These are phyloP conservation scores for Euphorbia corollata DNA, from an alignment of 441 rosid genomes.

Conservation along the genomic window DNA sequence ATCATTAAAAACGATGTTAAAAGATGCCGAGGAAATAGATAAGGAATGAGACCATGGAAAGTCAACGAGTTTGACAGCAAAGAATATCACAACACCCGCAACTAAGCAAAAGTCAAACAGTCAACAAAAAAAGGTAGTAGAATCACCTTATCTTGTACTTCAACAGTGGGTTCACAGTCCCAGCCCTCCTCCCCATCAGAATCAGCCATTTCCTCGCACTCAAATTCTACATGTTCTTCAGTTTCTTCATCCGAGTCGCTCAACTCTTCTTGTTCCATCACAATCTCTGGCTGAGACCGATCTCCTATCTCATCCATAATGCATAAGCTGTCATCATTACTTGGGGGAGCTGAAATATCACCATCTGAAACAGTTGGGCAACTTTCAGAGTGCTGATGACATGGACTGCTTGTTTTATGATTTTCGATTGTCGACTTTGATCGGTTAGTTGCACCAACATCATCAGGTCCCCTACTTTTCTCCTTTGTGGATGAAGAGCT, in stretches of 20 bases:
- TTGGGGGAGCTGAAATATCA: conserved; percentile 25
- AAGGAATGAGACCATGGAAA: background rate
- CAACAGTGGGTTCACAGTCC: conserved; percentile 38
- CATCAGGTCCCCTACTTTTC: conserved; percentile 30
- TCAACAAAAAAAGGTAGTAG: conserved; percentile 13
- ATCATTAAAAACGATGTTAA: conserved; percentile 15
- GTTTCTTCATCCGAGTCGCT: conserved; percentile 92
- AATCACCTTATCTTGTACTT: conserved; percentile 50
- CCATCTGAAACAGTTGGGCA: conserved; percentile 25
- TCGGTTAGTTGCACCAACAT: conserved; percentile 22
- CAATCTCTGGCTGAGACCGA: conserved; percentile 68
- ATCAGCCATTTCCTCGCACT: conserved; percentile 96
- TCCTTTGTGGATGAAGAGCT: conserved; percentile 46
- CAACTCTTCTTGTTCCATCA: conserved; percentile 97
- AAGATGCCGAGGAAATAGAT: background rate
- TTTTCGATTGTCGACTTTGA: conserved; percentile 20
- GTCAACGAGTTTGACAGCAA: too few relatives aligned
- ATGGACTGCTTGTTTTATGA: conserved; percentile 23
- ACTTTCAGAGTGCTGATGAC: conserved; percentile 21
- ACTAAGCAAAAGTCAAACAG: conserved; percentile 9
- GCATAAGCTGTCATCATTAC: conserved; percentile 29
- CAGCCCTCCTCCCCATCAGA: conserved; percentile 84
- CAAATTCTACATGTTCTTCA: conserved; percentile 93
- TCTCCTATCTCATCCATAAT: conserved; percentile 35
- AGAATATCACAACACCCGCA: background rate